Base-by-base conservation (phyloP, 2,329 filamentous ascomycete genomes). In the Daldinia sp. region DNA sequence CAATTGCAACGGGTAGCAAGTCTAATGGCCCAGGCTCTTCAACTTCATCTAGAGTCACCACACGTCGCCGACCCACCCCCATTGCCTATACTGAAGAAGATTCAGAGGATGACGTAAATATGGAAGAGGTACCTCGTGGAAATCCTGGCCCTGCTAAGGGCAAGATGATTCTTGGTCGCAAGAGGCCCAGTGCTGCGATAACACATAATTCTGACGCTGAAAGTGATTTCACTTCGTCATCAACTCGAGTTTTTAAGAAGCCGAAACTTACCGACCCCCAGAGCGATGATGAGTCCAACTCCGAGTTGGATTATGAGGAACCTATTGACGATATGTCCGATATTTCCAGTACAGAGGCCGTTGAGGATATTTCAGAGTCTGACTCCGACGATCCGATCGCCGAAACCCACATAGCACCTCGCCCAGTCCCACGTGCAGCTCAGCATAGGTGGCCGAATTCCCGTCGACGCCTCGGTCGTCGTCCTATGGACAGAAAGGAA, bases 1-100 rank as follows among this genome's bases (percentile, higher is more conserved):
- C 86, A 60, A 77, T 78, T 10, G 72, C 76, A 23, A 71, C 75
- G 9, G 74, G 68, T 10, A 82, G 83, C 73, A 81, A 81, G 68
- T 78, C 57, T 15, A 59, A 60, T 55, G 56, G 39, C 58, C 60
- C 56, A 44, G 62, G 2, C 62, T 56, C 59, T 59, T 66, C 57
- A 37, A 69, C 41, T 62, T 59, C 53, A 48, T 67, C 41, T 42
- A 65, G 65, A 69, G 62, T 58, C 50, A 74, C 42, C 59, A 72
- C 44, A 73, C 65, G 57, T 73, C 67, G 58, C 73, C 80, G 23
- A 74, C 77, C 33, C 55, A 26, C 57, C 15, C 62, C 66, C 1
- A 55, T 66, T 6, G 66, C 59, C 1, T 72, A 72, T 28, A 28
- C 80, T 18, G 46, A 51, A n/a, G 78, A 80, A 0, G 79, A 81